Evolutionary conservation across 495 filamentous ascomycete species (phyloP), one percentile per base, ranked within the genome.

Genomic region (Durotheca rogersii): DNA sequence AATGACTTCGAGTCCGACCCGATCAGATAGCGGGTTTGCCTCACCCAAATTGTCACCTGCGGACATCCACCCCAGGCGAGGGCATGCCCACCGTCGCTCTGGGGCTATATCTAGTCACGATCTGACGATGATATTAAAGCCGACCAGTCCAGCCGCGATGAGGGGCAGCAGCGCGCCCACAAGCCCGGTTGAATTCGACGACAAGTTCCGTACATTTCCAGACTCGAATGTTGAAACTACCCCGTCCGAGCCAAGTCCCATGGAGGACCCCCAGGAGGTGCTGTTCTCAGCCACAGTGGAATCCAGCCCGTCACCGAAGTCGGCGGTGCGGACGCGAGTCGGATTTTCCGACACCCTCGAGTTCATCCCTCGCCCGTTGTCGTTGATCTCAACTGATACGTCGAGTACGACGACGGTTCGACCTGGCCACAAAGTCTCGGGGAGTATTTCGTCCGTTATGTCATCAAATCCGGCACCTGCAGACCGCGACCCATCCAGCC

Each of bases 51-150:
- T 81, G 18, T 65, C 76, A 51, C 64, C 76, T 21, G 71, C 77
- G 27, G 72, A 69, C 25, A 39, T 32, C 4, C 56, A n/a, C 68
- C 77, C 74, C 20, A 73, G 80, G 46, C 79, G 87, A 58, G 82
- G 87, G 14, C 90, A 96, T 69, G 84, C 84, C 9, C 90, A 95
- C 71, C 81, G 89, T 40, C 81, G 90, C 47, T 94, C 89, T n/a
- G 84, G 81, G 25, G 90, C 90, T 1, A 83, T 95, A 7, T 93
- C 89, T n/a, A 85, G 78, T 51, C 83, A 90, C 50, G 90, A 96
- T 69, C 66, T 94, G 3, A 83, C 82, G 5, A 77, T 82, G 14
- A 87, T 95, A 35, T 70, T 89, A 17, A 84, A 85, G 47, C 78
- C 80, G 7, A 64, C 78, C 2, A 65, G 63, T 15, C 64, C 81